Conservation (phyloP, 306 rosid species). For the Potentilla sterilis region DNA sequence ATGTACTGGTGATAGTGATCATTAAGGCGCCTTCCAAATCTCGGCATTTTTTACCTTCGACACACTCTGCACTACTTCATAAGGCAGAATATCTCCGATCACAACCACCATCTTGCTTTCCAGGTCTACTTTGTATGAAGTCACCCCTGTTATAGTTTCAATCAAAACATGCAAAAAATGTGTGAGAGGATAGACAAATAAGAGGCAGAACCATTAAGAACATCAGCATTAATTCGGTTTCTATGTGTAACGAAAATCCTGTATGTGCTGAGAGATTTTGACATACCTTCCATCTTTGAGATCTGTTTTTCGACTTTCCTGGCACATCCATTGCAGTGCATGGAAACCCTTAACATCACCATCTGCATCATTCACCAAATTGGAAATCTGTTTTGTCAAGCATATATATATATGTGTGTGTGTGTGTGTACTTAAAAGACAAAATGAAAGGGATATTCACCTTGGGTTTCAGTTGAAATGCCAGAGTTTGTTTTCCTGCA, state of each 20-base stretch:
- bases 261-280: neutral
- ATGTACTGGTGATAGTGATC: neutral
- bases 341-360: conserved; percentile 79
- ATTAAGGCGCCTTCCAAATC: conserved; percentile 49
- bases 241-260: neutral
- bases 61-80: conserved; percentile 73
- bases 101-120: conserved; percentile 77
- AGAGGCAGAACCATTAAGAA: neutral
- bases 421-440: neutral
- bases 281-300: conserved; percentile 76
- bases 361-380: conserved; percentile 39
- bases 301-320: conserved; percentile 83
- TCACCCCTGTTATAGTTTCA: conserved; percentile 53
- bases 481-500: conserved; percentile 73
- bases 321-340: conserved; percentile 96
- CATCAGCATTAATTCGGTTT: neutral
- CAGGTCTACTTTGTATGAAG: conserved; percentile 75
- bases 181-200: neutral
- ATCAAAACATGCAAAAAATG: neutral
- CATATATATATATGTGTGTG: neutral
- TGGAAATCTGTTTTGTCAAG: neutral
- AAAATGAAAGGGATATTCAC: conserved; percentile 29
- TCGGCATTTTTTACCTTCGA: conserved; percentile 82
- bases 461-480: conserved; percentile 88
- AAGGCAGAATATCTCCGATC: conserved; percentile 79